These are phyloP conservation scores for Dioscorea alata DNA, from an alignment of 106 monocot species.

Conservation along the genomic window DNA sequence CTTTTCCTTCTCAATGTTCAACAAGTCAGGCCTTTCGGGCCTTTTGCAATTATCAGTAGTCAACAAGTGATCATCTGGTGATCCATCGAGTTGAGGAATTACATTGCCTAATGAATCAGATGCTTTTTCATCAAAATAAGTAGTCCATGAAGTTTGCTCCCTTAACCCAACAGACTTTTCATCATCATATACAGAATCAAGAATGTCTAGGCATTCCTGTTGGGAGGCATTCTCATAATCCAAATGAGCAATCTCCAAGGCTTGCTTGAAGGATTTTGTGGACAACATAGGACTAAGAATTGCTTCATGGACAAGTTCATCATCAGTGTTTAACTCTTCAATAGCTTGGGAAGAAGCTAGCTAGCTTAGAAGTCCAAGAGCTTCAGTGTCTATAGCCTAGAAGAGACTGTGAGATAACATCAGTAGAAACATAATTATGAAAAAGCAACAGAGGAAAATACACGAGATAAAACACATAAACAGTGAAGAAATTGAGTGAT, in stretches of 20 bases:
- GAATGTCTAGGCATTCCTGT: constrained; percentile 89
- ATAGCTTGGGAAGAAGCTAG: constrained; percentile 86
- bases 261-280: constrained; percentile 34
- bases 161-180: constrained; percentile 15
- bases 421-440: too few species aligned
- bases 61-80: constrained; percentile 39
- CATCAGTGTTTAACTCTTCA: constrained; percentile 59
- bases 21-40: constrained; percentile 8
- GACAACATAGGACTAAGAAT: constrained; percentile 69
- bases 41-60: constrained; percentile 18
- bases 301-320: constrained; percentile 65
- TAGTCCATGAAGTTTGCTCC: constrained; percentile 16
- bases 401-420: constrained; percentile 8
- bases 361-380: constrained; percentile 75
- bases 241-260: constrained; percentile 60
- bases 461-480: too few species aligned
- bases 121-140: background rate
- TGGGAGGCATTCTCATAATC: constrained; percentile 86
- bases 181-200: constrained; percentile 59
- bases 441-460: too few species aligned
- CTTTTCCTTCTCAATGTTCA: constrained; percentile 11
- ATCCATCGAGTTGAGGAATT: constrained; percentile 88
- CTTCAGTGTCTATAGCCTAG: constrained; percentile 47
- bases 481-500: too few species aligned
- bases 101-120: constrained; percentile 26